Conservation (phyloP, 1,284 basidiomycete species). For the Laetiporus sulphureus region DNA sequence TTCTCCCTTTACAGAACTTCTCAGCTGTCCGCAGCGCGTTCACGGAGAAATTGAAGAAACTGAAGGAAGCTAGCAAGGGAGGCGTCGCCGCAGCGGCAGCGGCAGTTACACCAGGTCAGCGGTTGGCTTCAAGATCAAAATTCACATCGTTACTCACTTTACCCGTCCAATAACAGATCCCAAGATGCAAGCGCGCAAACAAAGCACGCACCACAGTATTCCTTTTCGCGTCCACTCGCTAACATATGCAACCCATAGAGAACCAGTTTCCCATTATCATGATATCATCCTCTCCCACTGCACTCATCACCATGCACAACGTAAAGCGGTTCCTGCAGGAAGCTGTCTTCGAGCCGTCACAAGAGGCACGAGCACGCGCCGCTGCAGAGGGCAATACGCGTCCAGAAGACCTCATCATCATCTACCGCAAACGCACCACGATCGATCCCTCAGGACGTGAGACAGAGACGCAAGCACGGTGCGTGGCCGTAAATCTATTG, state of each 20-base stretch:
- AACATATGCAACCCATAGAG: conserved; percentile 26
- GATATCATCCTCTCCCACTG: conserved; percentile 92
- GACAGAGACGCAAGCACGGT: conserved; percentile 36
- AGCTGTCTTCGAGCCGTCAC: conserved; percentile 78
- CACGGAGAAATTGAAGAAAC: conserved; percentile 69
- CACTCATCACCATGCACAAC: conserved; percentile 97
- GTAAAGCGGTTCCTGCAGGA: conserved; percentile 92
- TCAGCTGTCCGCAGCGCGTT: conserved; percentile 52
- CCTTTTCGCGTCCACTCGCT: background rate
- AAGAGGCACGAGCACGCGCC: conserved; percentile 64
- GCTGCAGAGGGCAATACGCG: conserved; percentile 66
- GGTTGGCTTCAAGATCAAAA: background rate
- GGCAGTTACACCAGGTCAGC: conserved; percentile 30
- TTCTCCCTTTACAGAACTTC: conserved; percentile 53
- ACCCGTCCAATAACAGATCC: conserved; percentile 30
- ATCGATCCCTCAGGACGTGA: conserved; percentile 48
- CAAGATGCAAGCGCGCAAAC: conserved; percentile 54
- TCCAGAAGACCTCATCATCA: conserved; percentile 79
- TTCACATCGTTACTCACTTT: background rate
- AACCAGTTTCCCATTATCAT: conserved; percentile 89
- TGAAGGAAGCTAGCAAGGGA: conserved; percentile 55
- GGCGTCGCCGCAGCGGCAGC: conserved; percentile 33
- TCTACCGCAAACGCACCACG: conserved; percentile 70
- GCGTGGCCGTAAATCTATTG: conserved; percentile 11
- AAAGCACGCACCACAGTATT: conserved; percentile 47